Percentiles rank a stretch among this genome's conserved stretches.
Evolutionary conservation across 2,329 filamentous ascomycete genomes (phyloP).

Genomic region (Whalleya microplaca): DNA sequence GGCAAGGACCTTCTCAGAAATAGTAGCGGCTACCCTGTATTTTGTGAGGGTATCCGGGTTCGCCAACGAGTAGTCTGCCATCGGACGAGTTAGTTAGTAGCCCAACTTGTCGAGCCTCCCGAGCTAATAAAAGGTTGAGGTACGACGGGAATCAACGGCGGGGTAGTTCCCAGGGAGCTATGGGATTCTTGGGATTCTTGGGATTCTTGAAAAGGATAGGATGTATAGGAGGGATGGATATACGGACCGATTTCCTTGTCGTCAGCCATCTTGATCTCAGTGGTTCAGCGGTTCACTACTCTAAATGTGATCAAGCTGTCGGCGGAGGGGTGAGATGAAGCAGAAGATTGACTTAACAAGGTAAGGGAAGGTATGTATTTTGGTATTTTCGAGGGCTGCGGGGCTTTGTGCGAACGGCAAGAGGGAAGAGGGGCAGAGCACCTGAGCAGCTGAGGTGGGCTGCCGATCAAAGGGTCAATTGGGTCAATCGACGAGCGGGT

Average conservation of each 20-base stretch:
- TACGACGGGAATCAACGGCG: constrained; percentile 18
- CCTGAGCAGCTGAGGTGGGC: background rate
- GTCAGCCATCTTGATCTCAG: constrained; percentile 27
- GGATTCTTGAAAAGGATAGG: constrained; percentile 1
- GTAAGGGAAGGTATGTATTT: constrained; percentile 15
- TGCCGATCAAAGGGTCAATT: background rate
- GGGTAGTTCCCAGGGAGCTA: constrained; percentile 24
- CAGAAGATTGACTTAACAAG: background rate
- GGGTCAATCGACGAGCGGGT: constrained; percentile 15
- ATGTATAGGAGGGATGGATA: constrained; percentile 9
- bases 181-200: constrained; percentile 5
- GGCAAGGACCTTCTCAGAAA: constrained; percentile 94
- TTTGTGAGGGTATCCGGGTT: constrained; percentile 97
- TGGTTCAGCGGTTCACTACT: background rate
- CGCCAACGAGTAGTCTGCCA: constrained; percentile 82
- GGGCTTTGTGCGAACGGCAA: constrained; percentile 27
- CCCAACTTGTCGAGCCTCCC: constrained; percentile 15
- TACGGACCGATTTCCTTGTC: constrained; percentile 33
- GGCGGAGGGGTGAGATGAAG: background rate
- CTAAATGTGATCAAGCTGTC: background rate
- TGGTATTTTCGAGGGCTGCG: constrained; percentile 26
- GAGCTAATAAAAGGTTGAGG: constrained; percentile 12
- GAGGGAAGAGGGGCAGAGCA: constrained; percentile 25
- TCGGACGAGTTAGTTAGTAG: constrained; percentile 23
- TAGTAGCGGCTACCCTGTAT: constrained; percentile 95